phyloP scores from a whole-genome alignment of 75 land plant species.

The Cryptomeria japonica region DNA sequence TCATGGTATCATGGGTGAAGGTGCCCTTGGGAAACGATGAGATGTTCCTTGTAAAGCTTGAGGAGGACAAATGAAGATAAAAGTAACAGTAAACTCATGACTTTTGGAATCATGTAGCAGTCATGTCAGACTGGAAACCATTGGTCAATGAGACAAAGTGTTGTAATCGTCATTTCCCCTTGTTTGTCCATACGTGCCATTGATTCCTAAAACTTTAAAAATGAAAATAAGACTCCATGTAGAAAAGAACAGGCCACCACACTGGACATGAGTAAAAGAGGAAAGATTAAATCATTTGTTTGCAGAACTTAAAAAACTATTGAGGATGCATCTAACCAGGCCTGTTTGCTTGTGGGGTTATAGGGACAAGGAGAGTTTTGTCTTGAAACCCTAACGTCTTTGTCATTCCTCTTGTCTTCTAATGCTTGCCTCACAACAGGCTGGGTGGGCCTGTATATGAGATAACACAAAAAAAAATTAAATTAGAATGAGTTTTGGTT shows the following conservation, averaged over 20 bases:
- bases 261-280: not conserved
- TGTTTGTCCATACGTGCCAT: not conserved
- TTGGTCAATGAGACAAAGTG: not conserved
- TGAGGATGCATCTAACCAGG: not conserved
- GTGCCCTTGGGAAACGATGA: not conserved
- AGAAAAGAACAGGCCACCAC: not conserved
- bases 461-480: no score
- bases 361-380: not conserved
- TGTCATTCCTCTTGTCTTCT: no score
- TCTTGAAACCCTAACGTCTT: no score
- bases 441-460: no score
- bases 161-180: not conserved
- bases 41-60: no score
- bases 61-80: not conserved
- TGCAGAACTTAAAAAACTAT: not conserved
- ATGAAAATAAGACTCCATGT: not conserved
- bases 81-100: not conserved
- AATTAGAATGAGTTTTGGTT: no score
- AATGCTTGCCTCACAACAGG: no score
- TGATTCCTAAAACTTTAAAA: not conserved
- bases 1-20: not conserved
- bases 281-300: not conserved
- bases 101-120: not conserved
- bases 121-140: not conserved
- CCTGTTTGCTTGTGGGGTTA: not conserved